Percentiles rank a stretch among this genome's conserved stretches.
Conservation (phyloP, 1,284 basidiomycete species). For the Microbotryum intermedium region DNA sequence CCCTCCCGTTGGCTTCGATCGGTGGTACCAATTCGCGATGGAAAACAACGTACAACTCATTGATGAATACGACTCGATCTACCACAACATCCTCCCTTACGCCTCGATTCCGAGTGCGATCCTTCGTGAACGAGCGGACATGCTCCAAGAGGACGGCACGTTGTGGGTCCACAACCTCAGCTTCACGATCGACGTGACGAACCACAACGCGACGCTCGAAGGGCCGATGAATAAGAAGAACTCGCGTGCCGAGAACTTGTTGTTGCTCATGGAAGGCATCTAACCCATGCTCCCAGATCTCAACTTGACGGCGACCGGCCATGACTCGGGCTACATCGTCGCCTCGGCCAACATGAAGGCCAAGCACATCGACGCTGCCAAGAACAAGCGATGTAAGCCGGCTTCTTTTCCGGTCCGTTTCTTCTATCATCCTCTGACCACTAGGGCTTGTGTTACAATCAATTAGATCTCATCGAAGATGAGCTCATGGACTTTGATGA, state of each 20-base stretch:
- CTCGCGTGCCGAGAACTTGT: slow-evolving; percentile 13
- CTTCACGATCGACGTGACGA: slow-evolving; percentile 16
- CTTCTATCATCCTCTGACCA: too few species aligned
- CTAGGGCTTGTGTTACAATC: too few species aligned
- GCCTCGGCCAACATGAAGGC: slow-evolving; percentile 15
- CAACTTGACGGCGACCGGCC: slow-evolving; percentile 25
- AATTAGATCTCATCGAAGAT: too few species aligned
- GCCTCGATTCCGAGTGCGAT: slow-evolving; percentile 19
- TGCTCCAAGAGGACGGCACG: slow-evolving; percentile 16
- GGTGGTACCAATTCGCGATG: slow-evolving; percentile 28
- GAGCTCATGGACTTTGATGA: slow-evolving; percentile 4
- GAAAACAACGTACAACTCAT: slow-evolving; percentile 25
- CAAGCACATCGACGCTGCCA: slow-evolving; percentile 12
- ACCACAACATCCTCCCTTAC: slow-evolving; percentile 24
- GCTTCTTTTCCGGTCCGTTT: neutral
- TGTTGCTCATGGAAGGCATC: slow-evolving; percentile 15
- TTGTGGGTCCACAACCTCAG: slow-evolving; percentile 21
- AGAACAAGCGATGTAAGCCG: slow-evolving; percentile 7
- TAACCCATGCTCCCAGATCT: slow-evolving; percentile 14
- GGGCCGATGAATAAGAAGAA: slow-evolving; percentile 21
- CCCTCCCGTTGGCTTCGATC: slow-evolving; percentile 30
- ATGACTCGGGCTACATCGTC: slow-evolving; percentile 20
- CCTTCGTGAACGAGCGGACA: slow-evolving; percentile 13
- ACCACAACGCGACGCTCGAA: slow-evolving; percentile 1
- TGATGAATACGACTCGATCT: slow-evolving; percentile 34